Percentiles rank a stretch among this genome's conserved stretches.
These are phyloP conservation scores for Aspergillus japonicus DNA, from an alignment of 2,329 filamentous ascomycete species.

Conservation along the genomic window DNA sequence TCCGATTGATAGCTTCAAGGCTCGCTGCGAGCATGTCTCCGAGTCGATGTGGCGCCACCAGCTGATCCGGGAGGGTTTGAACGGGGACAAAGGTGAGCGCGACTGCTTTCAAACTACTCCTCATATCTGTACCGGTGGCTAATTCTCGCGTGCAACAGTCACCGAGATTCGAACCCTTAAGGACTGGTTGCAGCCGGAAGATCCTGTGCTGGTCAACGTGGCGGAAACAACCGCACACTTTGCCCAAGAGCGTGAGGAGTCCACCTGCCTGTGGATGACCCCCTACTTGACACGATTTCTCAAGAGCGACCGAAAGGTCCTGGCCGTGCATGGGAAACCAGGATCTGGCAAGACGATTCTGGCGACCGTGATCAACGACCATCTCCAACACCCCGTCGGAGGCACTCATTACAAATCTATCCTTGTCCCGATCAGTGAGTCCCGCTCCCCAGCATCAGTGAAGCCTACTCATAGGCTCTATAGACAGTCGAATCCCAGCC, in stretches of 20 bases:
- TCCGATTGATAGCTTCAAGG: slow-evolving; percentile 37
- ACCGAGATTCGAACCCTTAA: slow-evolving; percentile 32
- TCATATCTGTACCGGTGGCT: neutral
- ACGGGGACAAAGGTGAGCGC: slow-evolving; percentile 29
- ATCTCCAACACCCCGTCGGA: slow-evolving; percentile 38
- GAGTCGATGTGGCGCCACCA: slow-evolving; percentile 44
- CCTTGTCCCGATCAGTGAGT: slow-evolving; percentile 39
- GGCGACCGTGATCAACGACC: slow-evolving; percentile 40
- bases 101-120: neutral
- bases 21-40: slow-evolving; percentile 35
- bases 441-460: neutral
- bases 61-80: slow-evolving; percentile 31
- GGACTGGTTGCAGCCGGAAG: slow-evolving; percentile 46
- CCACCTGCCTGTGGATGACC: slow-evolving; percentile 57
- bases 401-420: slow-evolving; percentile 35
- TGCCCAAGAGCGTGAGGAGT: slow-evolving; percentile 48
- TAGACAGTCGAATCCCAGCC: slow-evolving; percentile 33
- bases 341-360: slow-evolving; percentile 42
- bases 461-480: neutral
- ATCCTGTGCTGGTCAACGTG: slow-evolving; percentile 46
- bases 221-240: slow-evolving; percentile 46
- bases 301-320: slow-evolving; percentile 43
- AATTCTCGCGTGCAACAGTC: slow-evolving; percentile 16
- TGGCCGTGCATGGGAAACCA: slow-evolving; percentile 46
- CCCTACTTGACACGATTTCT: slow-evolving; percentile 50